Percentiles rank a stretch among this genome's conserved stretches.
Conservation (phyloP, 257 asterid genomes). For the Solanum chaucha region DNA sequence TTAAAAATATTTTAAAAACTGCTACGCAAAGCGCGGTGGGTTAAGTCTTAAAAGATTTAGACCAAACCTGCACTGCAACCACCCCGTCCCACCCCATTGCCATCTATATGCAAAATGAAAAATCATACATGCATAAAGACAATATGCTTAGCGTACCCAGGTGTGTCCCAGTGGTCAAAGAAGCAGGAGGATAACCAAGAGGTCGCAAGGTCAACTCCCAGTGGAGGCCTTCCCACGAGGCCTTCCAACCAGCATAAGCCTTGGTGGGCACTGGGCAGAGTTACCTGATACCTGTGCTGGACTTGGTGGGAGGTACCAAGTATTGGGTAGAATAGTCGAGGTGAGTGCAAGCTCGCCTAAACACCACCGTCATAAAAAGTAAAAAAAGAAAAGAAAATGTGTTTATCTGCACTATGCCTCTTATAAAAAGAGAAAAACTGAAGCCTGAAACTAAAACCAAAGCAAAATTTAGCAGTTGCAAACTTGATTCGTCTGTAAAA, state of each 20-base stretch:
- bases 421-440: neutral
- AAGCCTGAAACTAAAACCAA: neutral
- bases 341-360: neutral
- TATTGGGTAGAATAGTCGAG: neutral
- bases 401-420: neutral
- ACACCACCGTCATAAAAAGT: neutral
- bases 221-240: neutral
- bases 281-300: neutral
- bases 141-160: neutral
- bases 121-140: neutral
- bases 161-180: neutral
- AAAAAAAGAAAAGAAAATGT: neutral
- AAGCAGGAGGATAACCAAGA: neutral
- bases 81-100: neutral
- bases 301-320: neutral
- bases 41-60: neutral
- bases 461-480: neutral
- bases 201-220: neutral
- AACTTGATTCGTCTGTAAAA: neutral
- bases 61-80: neutral
- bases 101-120: neutral
- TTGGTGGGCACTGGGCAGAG: neutral
- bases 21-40: neutral
- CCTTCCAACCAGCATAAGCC: neutral
- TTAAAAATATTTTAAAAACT: neutral